Evolutionary conservation across 106 monocot species (phyloP).

Genomic region (Gastrodia elata): DNA sequence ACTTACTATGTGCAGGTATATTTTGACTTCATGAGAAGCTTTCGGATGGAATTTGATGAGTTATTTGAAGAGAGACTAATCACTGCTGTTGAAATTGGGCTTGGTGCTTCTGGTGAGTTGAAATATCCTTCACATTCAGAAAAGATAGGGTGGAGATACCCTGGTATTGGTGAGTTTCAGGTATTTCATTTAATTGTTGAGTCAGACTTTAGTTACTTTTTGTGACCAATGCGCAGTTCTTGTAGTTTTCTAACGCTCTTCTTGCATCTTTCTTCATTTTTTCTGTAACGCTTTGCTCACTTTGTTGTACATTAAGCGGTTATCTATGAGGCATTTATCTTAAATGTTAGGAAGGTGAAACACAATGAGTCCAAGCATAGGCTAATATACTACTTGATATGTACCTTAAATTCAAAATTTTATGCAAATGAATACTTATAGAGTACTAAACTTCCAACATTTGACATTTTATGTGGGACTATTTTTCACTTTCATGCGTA

Average conservation of each 20-base stretch:
- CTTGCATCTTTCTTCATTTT: neutral
- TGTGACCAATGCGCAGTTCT: neutral
- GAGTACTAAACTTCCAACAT: neutral
- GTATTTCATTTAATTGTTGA: constrained; percentile 30
- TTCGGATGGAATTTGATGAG: constrained; percentile 73
- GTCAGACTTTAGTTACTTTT: neutral
- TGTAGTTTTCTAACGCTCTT: neutral
- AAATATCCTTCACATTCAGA: constrained; percentile 84
- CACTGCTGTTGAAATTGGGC: constrained; percentile 78
- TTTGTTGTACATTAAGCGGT: neutral
- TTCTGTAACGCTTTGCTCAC: neutral
- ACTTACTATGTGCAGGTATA: constrained; percentile 36
- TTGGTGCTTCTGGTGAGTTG: constrained; percentile 79
- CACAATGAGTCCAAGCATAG: neutral
- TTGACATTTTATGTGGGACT: neutral
- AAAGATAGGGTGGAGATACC: constrained; percentile 85
- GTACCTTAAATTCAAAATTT: neutral
- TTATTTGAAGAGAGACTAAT: constrained; percentile 66
- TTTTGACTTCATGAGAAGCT: constrained; percentile 99
- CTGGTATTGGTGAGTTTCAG: constrained; percentile 99
- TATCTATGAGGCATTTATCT: neutral
- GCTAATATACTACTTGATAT: neutral
- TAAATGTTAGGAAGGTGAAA: neutral
- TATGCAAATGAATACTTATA: neutral
- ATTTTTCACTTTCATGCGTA: neutral